phyloP scores from a whole-genome alignment of 148 eudicot species.

The Spergularia bocconei region DNA sequence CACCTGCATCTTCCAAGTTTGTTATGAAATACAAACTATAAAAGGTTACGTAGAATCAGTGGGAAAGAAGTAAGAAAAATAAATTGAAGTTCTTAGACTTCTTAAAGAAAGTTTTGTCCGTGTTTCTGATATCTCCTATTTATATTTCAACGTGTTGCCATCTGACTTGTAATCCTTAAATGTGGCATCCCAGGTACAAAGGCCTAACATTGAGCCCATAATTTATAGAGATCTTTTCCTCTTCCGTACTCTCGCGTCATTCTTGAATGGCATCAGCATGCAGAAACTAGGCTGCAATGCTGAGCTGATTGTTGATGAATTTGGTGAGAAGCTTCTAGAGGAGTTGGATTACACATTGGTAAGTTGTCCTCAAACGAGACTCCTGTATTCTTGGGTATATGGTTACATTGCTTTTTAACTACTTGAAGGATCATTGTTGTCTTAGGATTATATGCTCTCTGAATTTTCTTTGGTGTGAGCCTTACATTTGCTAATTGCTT shows the following conservation, averaged over 20 bases:
- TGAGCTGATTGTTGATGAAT: slow-evolving; percentile 97
- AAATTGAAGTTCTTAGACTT: no score
- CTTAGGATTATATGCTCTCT: not conserved
- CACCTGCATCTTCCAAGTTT: no score
- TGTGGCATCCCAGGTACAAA: slow-evolving; percentile 66
- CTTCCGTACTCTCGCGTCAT: slow-evolving; percentile 93
- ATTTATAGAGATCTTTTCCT: slow-evolving; percentile 93
- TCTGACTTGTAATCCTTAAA: slow-evolving; percentile 17
- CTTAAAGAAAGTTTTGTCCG: not conserved
- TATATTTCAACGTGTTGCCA: not conserved
- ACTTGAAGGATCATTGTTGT: not conserved
- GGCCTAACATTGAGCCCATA: slow-evolving; percentile 97
- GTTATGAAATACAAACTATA: no score
- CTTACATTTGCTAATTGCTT: slow-evolving; percentile 12
- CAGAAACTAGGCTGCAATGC: slow-evolving; percentile 98
- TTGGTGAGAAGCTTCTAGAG: slow-evolving; percentile 98
- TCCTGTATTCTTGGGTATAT: not conserved
- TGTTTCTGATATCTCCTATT: not conserved
- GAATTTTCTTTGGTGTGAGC: not conserved
- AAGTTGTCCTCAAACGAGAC: slow-evolving; percentile 19
- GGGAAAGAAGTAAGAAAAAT: no score
- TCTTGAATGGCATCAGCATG: slow-evolving; percentile 89
- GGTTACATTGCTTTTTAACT: not conserved
- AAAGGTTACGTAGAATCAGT: no score
- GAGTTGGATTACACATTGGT: slow-evolving; percentile 99